These are phyloP conservation scores for Fusarium oxysporum DNA, from an alignment of 2,329 filamentous ascomycete genomes.

Conservation along the genomic window DNA sequence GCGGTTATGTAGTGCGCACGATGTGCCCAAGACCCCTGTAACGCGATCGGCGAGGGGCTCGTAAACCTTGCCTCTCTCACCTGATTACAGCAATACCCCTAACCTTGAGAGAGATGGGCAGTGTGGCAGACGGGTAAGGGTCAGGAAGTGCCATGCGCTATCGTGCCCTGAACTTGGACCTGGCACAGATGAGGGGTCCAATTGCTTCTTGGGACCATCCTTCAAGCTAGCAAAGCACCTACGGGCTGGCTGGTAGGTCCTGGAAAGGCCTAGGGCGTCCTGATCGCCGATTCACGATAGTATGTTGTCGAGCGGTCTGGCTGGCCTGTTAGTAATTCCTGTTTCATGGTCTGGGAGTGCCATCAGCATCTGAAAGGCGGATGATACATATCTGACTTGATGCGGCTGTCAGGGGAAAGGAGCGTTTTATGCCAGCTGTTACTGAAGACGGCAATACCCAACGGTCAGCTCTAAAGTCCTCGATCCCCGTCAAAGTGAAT, in stretches of 20 bases:
- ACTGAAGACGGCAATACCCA: background rate
- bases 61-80: slow-evolving; percentile 26
- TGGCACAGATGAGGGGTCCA: slow-evolving; percentile 28
- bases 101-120: background rate
- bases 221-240: slow-evolving; percentile 19
- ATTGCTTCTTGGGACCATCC: slow-evolving; percentile 1
- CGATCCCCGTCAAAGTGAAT: slow-evolving; percentile 14
- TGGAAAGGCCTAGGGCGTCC: slow-evolving; percentile 5
- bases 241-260: slow-evolving; percentile 6
- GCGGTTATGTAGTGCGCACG: background rate
- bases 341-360: background rate
- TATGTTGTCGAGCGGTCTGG: slow-evolving; percentile 32
- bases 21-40: background rate
- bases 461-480: background rate
- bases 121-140: background rate
- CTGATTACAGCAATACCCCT: slow-evolving; percentile 13
- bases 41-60: slow-evolving; percentile 24
- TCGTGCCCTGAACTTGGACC: slow-evolving; percentile 25
- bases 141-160: slow-evolving; percentile 1
- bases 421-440: background rate
- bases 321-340: slow-evolving; percentile 21
- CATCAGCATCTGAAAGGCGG: background rate
- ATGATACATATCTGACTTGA: background rate
- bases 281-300: slow-evolving; percentile 40
- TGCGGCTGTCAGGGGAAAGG: background rate